Percentiles rank a stretch among this genome's conserved stretches.
Conservation (phyloP, 1,284 basidiomycete species). For the Irpex sp. region DNA sequence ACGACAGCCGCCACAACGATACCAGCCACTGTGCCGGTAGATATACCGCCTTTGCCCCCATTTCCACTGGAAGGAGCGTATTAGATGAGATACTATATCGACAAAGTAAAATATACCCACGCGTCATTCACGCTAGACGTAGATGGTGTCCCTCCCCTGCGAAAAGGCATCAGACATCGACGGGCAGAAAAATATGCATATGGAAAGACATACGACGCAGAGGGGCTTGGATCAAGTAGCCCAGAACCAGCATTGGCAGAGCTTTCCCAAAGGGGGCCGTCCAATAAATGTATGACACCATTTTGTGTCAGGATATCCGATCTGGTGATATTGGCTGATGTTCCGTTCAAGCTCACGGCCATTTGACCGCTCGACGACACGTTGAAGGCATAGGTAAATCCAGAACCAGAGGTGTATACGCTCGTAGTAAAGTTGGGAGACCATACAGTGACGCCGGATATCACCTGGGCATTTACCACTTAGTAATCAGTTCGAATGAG, state of each 20-base stretch:
- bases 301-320: conserved; percentile 7
- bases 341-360: conserved; percentile 5
- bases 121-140: background rate
- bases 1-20: background rate
- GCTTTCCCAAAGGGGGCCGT: conserved; percentile 3
- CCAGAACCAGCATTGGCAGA: background rate
- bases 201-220: background rate
- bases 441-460: conserved; percentile 1
- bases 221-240: background rate
- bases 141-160: too few relatives aligned
- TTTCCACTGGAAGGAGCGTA: background rate
- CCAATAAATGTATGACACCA: conserved; percentile 10
- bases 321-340: conserved; percentile 4
- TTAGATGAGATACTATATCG: background rate
- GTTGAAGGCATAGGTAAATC: conserved; percentile 1
- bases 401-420: conserved; percentile 1
- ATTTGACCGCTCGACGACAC: background rate
- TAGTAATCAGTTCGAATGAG: background rate
- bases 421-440: conserved; percentile 4
- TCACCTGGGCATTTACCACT: background rate
- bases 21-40: background rate
- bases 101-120: background rate
- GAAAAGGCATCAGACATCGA: background rate
- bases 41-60: background rate
- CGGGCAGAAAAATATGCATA: background rate